Evolutionary conservation across 306 rosid species (phyloP).

Genomic region (Delonix regia): DNA sequence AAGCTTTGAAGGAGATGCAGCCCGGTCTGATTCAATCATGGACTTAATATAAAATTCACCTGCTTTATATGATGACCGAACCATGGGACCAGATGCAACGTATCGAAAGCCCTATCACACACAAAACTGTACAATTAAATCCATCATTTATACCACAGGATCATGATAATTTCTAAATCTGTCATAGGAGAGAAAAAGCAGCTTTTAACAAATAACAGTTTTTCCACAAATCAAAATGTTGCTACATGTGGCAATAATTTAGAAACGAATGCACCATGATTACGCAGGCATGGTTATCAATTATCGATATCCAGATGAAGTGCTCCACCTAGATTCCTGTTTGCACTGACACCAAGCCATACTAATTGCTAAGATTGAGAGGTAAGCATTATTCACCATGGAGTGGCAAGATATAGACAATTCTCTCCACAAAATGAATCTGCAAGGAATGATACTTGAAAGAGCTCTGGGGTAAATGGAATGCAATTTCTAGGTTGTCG

Average conservation of each 20-base stretch:
- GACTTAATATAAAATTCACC: constrained; percentile 80
- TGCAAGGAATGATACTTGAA: not conserved
- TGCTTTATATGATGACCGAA: constrained; percentile 76
- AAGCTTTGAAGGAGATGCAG: constrained; percentile 46
- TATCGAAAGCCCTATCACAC: constrained; percentile 65
- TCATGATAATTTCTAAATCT: not conserved
- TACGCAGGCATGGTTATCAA: not conserved
- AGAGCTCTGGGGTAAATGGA: not conserved
- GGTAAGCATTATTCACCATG: not conserved
- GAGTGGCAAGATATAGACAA: not conserved
- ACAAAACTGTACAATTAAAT: constrained; percentile 2
- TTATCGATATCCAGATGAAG: not conserved
- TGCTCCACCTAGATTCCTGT: not conserved
- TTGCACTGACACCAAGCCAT: not conserved
- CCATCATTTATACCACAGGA: not conserved
- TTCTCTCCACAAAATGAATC: not conserved
- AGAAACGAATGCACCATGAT: not conserved
- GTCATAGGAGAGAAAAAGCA: not conserved
- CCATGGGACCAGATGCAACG: constrained; percentile 82
- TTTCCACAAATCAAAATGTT: not conserved
- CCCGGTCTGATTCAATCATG: constrained; percentile 72
- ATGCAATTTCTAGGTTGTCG: not conserved
- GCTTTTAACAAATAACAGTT: not conserved
- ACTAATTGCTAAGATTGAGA: not conserved
- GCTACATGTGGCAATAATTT: constrained; percentile 9